Conservation (phyloP, 225 moss, liverwort and hornwort genomes). For the Physcomitrellopsis africana region DNA sequence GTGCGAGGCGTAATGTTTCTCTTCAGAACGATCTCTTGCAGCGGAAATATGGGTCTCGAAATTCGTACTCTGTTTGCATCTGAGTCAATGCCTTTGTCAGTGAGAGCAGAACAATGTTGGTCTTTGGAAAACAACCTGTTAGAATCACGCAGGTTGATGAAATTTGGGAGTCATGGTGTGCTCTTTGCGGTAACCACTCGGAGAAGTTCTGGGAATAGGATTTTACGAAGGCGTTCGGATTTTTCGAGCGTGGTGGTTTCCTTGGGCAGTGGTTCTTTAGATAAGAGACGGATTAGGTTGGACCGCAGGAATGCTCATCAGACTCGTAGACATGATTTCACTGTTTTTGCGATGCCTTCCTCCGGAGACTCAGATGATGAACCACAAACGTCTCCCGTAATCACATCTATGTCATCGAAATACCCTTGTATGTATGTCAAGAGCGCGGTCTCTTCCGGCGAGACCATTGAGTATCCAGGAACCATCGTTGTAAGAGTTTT, state of each 20-base stretch:
- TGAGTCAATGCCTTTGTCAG: background rate
- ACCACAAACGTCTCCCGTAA: conserved; percentile 8
- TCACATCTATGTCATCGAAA: background rate
- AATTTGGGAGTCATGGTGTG: background rate
- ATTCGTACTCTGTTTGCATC: conserved; percentile 16
- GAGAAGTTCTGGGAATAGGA: background rate
- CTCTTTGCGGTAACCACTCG: background rate
- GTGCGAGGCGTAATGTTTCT: background rate
- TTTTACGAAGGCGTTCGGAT: conserved; percentile 2
- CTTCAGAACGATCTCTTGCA: background rate
- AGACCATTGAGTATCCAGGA: conserved; percentile 64
- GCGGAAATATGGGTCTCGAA: conserved; percentile 34
- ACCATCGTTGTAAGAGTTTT: conserved; percentile 62
- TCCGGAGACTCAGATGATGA: conserved; percentile 21
- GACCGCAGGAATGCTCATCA: background rate
- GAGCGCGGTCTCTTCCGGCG: conserved; percentile 52
- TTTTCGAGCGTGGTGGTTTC: background rate
- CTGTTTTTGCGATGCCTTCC: conserved; percentile 23
- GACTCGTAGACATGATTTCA: conserved; percentile 11
- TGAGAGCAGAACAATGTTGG: background rate
- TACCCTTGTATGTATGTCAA: conserved; percentile 66
- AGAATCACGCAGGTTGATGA: background rate
- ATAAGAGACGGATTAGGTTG: conserved; percentile 16
- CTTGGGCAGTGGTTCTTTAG: conserved; percentile 2
- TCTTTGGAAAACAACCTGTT: background rate